Evolutionary conservation across 495 filamentous ascomycete genomes (phyloP).

Genomic region (Hypoxylon fuscum): DNA sequence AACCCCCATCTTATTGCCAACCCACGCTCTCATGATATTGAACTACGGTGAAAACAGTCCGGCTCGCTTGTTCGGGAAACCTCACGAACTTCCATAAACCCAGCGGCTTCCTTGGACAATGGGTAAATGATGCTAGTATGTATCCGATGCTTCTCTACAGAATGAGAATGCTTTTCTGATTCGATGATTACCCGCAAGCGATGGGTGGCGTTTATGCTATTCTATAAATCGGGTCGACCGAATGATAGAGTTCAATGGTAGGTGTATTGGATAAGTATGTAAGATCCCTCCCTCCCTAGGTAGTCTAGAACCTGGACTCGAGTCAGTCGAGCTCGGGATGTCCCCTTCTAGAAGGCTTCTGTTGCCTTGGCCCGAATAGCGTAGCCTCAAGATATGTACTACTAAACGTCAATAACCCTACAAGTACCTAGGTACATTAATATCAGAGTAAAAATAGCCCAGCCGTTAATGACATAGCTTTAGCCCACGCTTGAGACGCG

Average conservation of each 20-base stretch:
- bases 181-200: conserved; percentile 20
- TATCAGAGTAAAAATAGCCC: too few relatives aligned
- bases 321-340: conserved; percentile 1
- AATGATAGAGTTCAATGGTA: not conserved
- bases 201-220: not conserved
- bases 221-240: conserved; percentile 3
- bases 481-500: too few relatives aligned
- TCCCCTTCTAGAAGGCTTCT: conserved; percentile 19
- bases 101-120: not conserved
- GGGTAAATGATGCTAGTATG: conserved; percentile 18
- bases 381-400: too few relatives aligned
- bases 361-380: not conserved
- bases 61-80: conserved; percentile 28
- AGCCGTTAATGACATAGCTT: too few relatives aligned
- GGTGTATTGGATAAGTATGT: not conserved
- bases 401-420: too few relatives aligned
- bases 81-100: conserved; percentile 21
- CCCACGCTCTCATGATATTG: conserved; percentile 23
- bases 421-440: too few relatives aligned
- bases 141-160: not conserved
- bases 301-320: not conserved
- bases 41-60: conserved; percentile 22
- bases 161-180: conserved; percentile 1
- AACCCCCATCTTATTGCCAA: conserved; percentile 25
- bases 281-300: too few relatives aligned